phyloP scores from a whole-genome alignment of 495 filamentous ascomycete species.

The Antarctomyces pellizariae region DNA sequence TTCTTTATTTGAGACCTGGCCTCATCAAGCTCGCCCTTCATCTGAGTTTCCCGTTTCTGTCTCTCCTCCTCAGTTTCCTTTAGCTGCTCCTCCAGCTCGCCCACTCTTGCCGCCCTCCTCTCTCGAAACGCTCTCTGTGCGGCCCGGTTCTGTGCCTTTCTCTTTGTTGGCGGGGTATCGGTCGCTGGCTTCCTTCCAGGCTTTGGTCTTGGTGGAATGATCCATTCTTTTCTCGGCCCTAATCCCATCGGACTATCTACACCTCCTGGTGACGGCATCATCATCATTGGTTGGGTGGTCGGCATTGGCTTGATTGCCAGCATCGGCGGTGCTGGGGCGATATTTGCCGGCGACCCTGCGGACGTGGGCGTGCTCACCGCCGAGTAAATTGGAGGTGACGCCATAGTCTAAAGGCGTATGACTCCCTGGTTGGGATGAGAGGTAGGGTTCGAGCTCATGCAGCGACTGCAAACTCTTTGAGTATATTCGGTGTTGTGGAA shows the following conservation, averaged over 20 bases:
- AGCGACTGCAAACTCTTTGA: no score
- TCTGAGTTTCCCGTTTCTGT: slow-evolving; percentile 20
- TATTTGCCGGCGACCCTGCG: slow-evolving; percentile 9
- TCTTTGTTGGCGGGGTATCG: slow-evolving; percentile 74
- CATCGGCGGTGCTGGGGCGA: slow-evolving; percentile 9
- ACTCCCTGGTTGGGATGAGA: no score
- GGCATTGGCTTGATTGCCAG: slow-evolving; percentile 10
- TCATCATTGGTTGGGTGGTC: no score
- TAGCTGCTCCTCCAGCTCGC: slow-evolving; percentile 66
- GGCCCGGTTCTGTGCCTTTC: slow-evolving; percentile 83
- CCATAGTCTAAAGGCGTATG: no score
- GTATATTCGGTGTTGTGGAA: no score
- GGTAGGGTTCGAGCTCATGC: no score
- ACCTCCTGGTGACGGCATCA: no score
- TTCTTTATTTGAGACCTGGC: no score
- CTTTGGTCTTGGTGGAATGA: slow-evolving; percentile 69
- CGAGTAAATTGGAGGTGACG: slow-evolving; percentile 7
- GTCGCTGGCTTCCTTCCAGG: slow-evolving; percentile 86
- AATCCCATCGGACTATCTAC: no score
- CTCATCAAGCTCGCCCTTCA: slow-evolving; percentile 19
- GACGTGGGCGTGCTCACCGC: slow-evolving; percentile 11
- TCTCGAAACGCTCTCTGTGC: slow-evolving; percentile 86
- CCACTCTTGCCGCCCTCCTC: slow-evolving; percentile 57
- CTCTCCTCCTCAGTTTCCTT: slow-evolving; percentile 32
- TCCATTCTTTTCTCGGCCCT: slow-evolving; percentile 71